Evolutionary conservation across 2,329 filamentous ascomycete species (phyloP), one percentile per base, ranked within the genome.

Genomic region (Boeremia lycopersici): DNA sequence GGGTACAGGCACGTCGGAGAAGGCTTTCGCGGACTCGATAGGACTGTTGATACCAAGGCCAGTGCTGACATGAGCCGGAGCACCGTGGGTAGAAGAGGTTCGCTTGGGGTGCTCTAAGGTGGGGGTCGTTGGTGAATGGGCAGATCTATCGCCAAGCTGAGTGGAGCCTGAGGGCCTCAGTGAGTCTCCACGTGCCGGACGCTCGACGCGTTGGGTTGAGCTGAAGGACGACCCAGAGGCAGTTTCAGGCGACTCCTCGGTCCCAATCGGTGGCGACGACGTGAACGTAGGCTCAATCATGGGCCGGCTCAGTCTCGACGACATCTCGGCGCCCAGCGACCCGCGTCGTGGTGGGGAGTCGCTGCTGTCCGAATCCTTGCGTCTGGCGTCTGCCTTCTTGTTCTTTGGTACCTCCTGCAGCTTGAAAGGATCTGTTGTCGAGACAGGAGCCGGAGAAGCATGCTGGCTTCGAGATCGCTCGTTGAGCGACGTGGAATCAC

Each of bases 401-500:
- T 81, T 84, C 74, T 87, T 89, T 0, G 91, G 90, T 1, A 89
- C 90, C 43, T 96, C 91, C 68, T 93, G 90, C 38, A 95, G 76
- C 74, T 88, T 91, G 76, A 93, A 93, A 8, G 71, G 72, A 12
- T 80, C 78, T 13, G 67, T 61, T 52, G 69, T 51, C 45, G 70
- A 67, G 19, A 74, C 63, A 4, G 67, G 57, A 8, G 71, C 63
- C 15, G 73, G 70, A 17, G 73, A 74, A 19, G 71, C 71, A 62
- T 73, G 71, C 56, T 75, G 73, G 49, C 65, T 70, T 26, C 66
- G 66, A 10, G 70, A 67, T 26, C 86, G 86, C 11, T 90, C 87
- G 31, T 73, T 70, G 43, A 68, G 67, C 11, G 67, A 61, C 19
- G 74, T 65, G 25, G 72, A 65, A 13, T 72, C 71, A 38, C 48